A percentile compares a stretch with the other conserved stretches of the same genome.
Conservation (phyloP, 2,329 filamentous ascomycete genomes). For the Exophiala phaeomuriformis region DNA sequence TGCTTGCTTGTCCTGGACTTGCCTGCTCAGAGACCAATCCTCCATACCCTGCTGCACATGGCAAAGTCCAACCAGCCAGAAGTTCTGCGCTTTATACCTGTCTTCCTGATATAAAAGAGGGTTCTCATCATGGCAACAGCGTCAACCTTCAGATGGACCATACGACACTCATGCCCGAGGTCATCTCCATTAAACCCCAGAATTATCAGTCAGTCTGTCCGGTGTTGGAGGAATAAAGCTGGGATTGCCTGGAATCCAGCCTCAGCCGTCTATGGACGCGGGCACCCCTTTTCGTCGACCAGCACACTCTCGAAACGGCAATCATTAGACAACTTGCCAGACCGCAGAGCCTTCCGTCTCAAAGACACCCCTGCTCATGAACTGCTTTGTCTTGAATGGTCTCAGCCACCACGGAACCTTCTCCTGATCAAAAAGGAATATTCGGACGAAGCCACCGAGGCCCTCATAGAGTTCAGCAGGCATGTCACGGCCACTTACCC, state of each 20-base stretch:
- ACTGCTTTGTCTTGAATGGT: slow-evolving; percentile 60
- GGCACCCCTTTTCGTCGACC: not conserved
- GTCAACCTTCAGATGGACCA: not conserved
- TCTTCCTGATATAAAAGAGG: not conserved
- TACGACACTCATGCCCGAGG: not conserved
- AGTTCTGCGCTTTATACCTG: not conserved
- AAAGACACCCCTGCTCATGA: slow-evolving; percentile 40
- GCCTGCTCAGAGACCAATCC: not conserved
- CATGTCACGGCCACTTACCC: slow-evolving; percentile 77
- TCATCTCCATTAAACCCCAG: not conserved
- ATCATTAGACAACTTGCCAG: slow-evolving; percentile 9
- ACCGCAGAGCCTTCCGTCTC: slow-evolving; percentile 12
- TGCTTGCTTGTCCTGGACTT: not conserved
- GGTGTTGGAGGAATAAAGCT: not conserved
- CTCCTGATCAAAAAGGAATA: slow-evolving; percentile 62
- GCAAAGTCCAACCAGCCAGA: not conserved
- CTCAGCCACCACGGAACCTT: slow-evolving; percentile 59
- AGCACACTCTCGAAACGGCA: not conserved
- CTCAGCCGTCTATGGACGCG: not conserved
- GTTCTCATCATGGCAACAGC: not conserved
- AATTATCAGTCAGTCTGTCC: not conserved
- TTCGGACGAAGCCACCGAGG: slow-evolving; percentile 48
- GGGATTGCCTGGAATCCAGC: not conserved
- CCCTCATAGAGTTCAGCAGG: slow-evolving; percentile 54
- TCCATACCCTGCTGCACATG: not conserved